Conservation (phyloP, 2,329 filamentous ascomycete genomes). For the Didymella lethalis region DNA sequence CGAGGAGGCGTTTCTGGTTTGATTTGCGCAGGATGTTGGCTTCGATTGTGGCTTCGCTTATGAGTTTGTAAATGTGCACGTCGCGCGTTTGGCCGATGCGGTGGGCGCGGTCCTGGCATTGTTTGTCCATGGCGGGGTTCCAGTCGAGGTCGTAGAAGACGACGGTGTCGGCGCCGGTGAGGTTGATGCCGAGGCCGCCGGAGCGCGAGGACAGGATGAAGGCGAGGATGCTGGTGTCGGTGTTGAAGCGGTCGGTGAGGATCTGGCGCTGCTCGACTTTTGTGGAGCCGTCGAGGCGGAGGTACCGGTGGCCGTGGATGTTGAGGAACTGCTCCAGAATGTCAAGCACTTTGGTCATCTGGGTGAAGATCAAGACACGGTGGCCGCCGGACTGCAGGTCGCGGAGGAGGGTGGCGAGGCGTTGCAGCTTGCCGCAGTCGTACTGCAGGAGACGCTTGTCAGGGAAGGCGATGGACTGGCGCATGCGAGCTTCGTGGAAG, state of each 20-base stretch:
- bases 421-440: slow-evolving; percentile 95
- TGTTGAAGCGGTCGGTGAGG: slow-evolving; percentile 95
- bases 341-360: slow-evolving; percentile 98
- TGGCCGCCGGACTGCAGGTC: slow-evolving; percentile 89
- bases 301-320: slow-evolving; percentile 95
- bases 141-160: slow-evolving; percentile 99
- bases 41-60: slow-evolving; percentile 78
- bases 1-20: slow-evolving; percentile 96
- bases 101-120: slow-evolving; percentile 96
- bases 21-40: slow-evolving; percentile 97
- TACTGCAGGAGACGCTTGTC: slow-evolving; percentile 96
- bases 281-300: slow-evolving; percentile 94
- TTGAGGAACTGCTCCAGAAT: slow-evolving; percentile 98
- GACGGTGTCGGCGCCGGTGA: slow-evolving; percentile 95
- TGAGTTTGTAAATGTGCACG: slow-evolving; percentile 88
- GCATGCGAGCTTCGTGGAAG: slow-evolving; percentile 93
- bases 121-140: slow-evolving; percentile 99
- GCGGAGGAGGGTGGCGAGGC: slow-evolving; percentile 83
- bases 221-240: slow-evolving; percentile 87
- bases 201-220: slow-evolving; percentile 97
- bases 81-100: slow-evolving; percentile 97
- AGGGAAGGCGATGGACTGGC: slow-evolving; percentile 93
- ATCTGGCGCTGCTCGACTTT: slow-evolving; percentile 96
- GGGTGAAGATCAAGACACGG: slow-evolving; percentile 95
- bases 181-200: slow-evolving; percentile 92